A percentile compares a stretch with the other conserved stretches of the same genome.
Conservation (phyloP, 208 protist genomes). For the Vickermania ingenoplastis region DNA sequence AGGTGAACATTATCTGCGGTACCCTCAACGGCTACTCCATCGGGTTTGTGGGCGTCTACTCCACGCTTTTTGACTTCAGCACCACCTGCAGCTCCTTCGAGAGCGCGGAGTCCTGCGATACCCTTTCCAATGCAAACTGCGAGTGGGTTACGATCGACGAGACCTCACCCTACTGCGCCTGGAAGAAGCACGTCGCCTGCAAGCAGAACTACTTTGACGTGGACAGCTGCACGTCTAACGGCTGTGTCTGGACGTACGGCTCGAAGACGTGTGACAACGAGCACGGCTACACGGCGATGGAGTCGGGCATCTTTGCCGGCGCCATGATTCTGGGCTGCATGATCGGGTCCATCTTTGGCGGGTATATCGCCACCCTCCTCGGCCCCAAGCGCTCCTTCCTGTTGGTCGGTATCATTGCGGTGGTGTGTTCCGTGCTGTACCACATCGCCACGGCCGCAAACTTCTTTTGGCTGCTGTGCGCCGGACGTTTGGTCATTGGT, state of each 20-base stretch:
- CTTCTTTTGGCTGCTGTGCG: conserved; percentile 62
- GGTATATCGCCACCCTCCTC: conserved; percentile 22
- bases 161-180: conserved; percentile 21
- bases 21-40: conserved; percentile 62
- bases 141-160: conserved; percentile 18
- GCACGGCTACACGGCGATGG: conserved; percentile 32
- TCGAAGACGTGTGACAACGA: conserved; percentile 36
- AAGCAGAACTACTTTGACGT: conserved; percentile 14
- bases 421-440: conserved; percentile 49
- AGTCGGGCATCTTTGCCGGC: conserved; percentile 72
- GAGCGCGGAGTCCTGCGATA: conserved; percentile 20
- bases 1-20: conserved; percentile 36
- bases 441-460: conserved; percentile 34
- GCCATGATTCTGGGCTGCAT: conserved; percentile 75
- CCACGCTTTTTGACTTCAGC: conserved; percentile 36
- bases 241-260: conserved; percentile 31
- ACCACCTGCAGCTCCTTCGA: conserved; percentile 48
- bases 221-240: conserved; percentile 13
- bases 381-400: conserved; percentile 54
- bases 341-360: conserved; percentile 65
- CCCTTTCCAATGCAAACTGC: conserved; percentile 40
- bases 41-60: conserved; percentile 68
- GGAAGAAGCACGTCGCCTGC: conserved; percentile 7
- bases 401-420: conserved; percentile 34
- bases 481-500: conserved; percentile 68